Base-by-base conservation (phyloP, 1,284 basidiomycete species). In the Trichosporon sp. region DNA sequence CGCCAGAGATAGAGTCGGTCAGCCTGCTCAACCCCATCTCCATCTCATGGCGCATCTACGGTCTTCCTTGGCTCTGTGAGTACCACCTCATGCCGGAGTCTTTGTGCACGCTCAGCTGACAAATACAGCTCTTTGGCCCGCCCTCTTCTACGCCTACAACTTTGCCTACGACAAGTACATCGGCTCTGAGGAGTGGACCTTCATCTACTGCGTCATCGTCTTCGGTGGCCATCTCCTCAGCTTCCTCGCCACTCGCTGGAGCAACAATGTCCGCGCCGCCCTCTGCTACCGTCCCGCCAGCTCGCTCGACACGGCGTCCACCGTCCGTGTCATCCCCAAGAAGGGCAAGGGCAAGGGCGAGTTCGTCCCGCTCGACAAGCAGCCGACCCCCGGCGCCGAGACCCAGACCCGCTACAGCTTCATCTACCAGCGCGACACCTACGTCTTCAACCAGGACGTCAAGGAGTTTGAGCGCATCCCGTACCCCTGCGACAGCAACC, bases 391-490 rank as follows among this genome's bases (percentile, higher is more conserved):
- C 84, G 68, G 88, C 89, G 76, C 85, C 84, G 71, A 70, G 67
- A 63, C 12, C 14, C 63, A 79, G 31, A 85, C 87, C 67, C 89
- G 90, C 1, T 92, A 92, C 82, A 92, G 91, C 16, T 98, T 99
- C 87, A 91, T 88, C 82, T 99, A 98, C 84, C 96, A 99, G 84
- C 91, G 92, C 69, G 96, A 99, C 85, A 95, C 93, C 66, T 99
- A 98, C 82, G 89, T 93, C 69, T 89, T 92, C 65, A 46, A 56
- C 59, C 35, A 92, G 61, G 72, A 68, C 31, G 3, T 48, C 19
- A 89, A 91, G 69, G 87, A 88, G 0, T 99, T 99, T 85, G 87
- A 89, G 4, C 91, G 89, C 31, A 89, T 98, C 19, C 92, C 94
- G 0, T 99, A 98, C 84, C 96, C 96, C 0, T 93, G 91, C 68